Percentiles rank a stretch among this genome's conserved stretches.
Evolutionary conservation across 208 protist species (phyloP).

Genomic region (Leptomonas pyrrhocoris): DNA sequence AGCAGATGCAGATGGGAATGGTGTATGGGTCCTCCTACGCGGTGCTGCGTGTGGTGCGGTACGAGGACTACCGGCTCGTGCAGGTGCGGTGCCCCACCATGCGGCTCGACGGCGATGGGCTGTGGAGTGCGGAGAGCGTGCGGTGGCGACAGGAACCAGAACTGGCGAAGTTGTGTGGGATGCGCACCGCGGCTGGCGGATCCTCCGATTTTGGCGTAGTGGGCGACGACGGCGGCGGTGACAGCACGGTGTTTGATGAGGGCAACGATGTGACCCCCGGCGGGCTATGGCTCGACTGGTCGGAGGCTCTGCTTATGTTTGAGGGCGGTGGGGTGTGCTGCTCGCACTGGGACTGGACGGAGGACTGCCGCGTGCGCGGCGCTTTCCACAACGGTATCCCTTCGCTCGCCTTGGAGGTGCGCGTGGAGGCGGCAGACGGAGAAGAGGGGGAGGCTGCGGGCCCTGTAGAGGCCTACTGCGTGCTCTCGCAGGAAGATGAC

Average conservation of each 20-base stretch:
- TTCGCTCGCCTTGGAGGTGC: constrained; percentile 50
- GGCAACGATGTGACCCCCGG: constrained; percentile 25
- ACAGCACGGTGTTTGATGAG: constrained; percentile 1
- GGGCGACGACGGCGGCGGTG: no score
- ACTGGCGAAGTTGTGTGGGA: constrained; percentile 30
- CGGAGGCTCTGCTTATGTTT: constrained; percentile 54
- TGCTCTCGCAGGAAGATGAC: constrained; percentile 69
- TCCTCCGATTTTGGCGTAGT: no score
- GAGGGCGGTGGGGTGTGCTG: constrained; percentile 63
- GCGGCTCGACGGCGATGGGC: constrained; percentile 23
- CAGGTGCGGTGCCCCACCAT: constrained; percentile 43
- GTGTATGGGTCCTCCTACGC: constrained; percentile 51
- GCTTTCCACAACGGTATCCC: constrained; percentile 48
- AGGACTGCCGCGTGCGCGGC: constrained; percentile 61
- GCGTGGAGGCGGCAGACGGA: constrained; percentile 11
- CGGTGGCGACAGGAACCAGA: constrained; percentile 45
- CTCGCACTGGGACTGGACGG: constrained; percentile 24
- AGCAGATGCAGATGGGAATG: constrained; percentile 30
- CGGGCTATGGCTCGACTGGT: constrained; percentile 62
- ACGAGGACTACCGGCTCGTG: constrained; percentile 33
- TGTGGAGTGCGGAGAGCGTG: constrained; percentile 39
- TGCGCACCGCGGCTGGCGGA: constrained; percentile 37
- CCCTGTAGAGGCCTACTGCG: constrained; percentile 42
- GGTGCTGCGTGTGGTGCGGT: constrained; percentile 35
- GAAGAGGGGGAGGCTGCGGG: not conserved